Base-by-base conservation (phyloP, 352 stramenopile genomes). In the Thalassiosira sp. region DNA sequence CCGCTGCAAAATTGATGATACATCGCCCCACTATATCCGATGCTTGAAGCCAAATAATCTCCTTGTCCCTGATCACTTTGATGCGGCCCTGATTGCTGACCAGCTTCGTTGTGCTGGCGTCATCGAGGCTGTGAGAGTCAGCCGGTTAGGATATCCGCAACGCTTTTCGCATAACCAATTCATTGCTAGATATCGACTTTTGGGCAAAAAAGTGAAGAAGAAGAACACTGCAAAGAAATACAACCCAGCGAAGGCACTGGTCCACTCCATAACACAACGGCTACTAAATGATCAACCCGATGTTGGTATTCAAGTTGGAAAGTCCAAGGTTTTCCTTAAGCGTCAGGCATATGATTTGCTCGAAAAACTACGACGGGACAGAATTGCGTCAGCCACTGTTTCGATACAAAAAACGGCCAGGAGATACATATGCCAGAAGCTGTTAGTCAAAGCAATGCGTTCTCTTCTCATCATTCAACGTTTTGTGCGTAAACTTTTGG, bases 1-100 rank as follows among this genome's bases (percentile, higher is more conserved):
- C 24, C 88, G 97, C 24, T 81, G 91, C 22, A 96, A 89, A 7
- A 94, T 98, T 54, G 91, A 96, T 66, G 70, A 89, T 16, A 97
- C 92, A 0, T 84, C 86, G 33, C 97, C 95, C 24, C 93, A 98
- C 72, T 98, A 98, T 72, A 94, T 98, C 22, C 92, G 95, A 8
- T 98, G 95, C 73, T 79, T 98, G 22, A 98, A 98, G 79, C 95
- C 96, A 2, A 98, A 98, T 70, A 92, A 98, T 53, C 72, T 87
- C 5, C 94, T 97, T 1, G 83, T 93, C 8, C 73, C 87, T 8
- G 76, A 87, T 53, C 15, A 82, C 1, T 97, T 98, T 66, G 85
- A 95, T 24, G 61, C 91, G 5, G 91, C 92, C 52, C 90, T 95
- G 15, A 90, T 97, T 25, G 95, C 95, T 40, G 94, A 98, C 48